phyloP scores from a whole-genome alignment of 805 yeast species.

The Sugiyamaella chiloensis region DNA sequence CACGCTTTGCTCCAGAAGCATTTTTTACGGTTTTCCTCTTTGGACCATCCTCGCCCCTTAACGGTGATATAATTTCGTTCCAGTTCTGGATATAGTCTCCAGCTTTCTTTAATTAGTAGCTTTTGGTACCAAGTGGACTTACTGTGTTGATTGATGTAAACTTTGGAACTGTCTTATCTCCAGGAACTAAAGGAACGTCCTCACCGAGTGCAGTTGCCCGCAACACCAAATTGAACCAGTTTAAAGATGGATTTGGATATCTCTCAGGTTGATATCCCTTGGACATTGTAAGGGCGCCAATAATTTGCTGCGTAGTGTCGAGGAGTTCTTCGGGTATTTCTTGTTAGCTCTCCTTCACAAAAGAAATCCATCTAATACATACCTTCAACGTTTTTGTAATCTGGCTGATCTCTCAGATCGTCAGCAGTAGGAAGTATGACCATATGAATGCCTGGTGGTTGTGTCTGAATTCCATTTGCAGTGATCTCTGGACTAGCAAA shows the following conservation, averaged over 20 bases:
- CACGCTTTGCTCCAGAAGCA: neutral
- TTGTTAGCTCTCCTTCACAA: neutral
- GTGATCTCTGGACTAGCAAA: conserved; percentile 46
- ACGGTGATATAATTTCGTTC: conserved; percentile 2
- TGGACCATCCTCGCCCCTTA: neutral
- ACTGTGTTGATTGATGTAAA: conserved; percentile 25
- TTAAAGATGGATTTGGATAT: conserved; percentile 58
- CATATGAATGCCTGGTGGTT: conserved; percentile 72
- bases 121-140: neutral
- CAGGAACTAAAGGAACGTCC: conserved; percentile 35
- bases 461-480: conserved; percentile 26
- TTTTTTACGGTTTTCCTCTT: neutral
- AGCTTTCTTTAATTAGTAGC: conserved; percentile 13
- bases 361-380: neutral
- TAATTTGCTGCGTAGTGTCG: conserved; percentile 30
- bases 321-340: conserved; percentile 26
- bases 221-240: conserved; percentile 61
- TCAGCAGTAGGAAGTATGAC: conserved; percentile 70
- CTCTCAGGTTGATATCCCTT: conserved; percentile 55
- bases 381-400: neutral
- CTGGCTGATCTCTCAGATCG: conserved; percentile 67
- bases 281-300: conserved; percentile 43
- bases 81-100: conserved; percentile 20
- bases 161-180: conserved; percentile 27
- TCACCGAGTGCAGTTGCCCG: conserved; percentile 65